Base-by-base conservation (phyloP, 2,329 filamentous ascomycete species). In the Ascochyta koolunga region DNA sequence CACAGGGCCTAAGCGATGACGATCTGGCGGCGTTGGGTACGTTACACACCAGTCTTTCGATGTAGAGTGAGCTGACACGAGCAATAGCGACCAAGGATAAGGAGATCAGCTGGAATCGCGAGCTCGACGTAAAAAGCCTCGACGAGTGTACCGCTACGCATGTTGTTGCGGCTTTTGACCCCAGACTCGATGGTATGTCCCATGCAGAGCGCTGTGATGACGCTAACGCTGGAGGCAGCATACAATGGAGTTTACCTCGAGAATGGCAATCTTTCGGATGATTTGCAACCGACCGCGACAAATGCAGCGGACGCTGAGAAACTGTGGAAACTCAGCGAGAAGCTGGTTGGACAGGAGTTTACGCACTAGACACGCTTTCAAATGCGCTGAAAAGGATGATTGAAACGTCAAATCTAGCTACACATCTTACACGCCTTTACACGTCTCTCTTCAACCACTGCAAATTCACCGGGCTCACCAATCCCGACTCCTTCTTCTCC, bases 381-480 rank as follows among this genome's bases (percentile, higher is more conserved):
- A 3, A 11, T 8, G 9, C 22, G 10, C n/a, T 3, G 5, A 15
- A 15, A 13, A 15, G 5, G 11, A 19, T 27, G 15, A 15, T 25
- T 27, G 38, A 10, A 5, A 31, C 10, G n/a, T 36, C 16, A 5
- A 7, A 36, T 19, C 5, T 27, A 3, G 16, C 2, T 5, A 4
- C 16, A 22, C 7, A 2, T 21, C 35, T 21, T 15, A 5, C n/a
- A n/a, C 3, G n/a, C 4, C 18, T 4, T 53, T 19, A 43, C n/a
- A 6, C 9, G 10, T 49, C 40, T 15, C 45, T 43, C 57, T 68
- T 74, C 40, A 87, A 57, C 67, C 79, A 80, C 40, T 85, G 79
- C 71, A 84, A 29, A 67, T 90, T 89, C 11, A 89, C 86, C 0
- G 86, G 83, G 46, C 86, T 86, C 21, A 87, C 71, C 2, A 84